These are phyloP conservation scores for Myxozyma udenii DNA, from an alignment of 805 yeast species.

Conservation along the genomic window DNA sequence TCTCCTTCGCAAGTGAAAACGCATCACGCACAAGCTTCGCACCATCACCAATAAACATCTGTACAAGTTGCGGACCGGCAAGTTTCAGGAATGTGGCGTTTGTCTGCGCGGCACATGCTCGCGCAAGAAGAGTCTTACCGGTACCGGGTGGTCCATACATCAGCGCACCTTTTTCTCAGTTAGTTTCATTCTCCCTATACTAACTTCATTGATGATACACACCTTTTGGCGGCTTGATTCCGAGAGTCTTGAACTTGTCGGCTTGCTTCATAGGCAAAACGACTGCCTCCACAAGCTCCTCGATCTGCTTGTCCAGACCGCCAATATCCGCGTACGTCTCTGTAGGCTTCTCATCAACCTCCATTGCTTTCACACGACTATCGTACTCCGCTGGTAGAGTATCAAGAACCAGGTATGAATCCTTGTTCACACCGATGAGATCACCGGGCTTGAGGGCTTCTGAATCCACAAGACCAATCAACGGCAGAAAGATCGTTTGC, in stretches of 20 bases:
- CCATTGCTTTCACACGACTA: slow-evolving; percentile 98
- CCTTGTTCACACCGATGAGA: slow-evolving; percentile 95
- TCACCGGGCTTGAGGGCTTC: slow-evolving; percentile 93
- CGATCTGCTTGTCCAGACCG: slow-evolving; percentile 96
- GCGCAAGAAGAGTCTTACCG: slow-evolving; percentile 93
- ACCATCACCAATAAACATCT: slow-evolving; percentile 98
- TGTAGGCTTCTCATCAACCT: slow-evolving; percentile 97
- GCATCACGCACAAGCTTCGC: slow-evolving; percentile 97
- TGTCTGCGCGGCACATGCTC: slow-evolving; percentile 99
- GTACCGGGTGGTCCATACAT: slow-evolving; percentile 99
- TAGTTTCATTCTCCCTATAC: background rate
- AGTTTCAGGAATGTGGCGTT: slow-evolving; percentile 94
- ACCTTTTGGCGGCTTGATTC: slow-evolving; percentile 97
- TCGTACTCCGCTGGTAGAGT: slow-evolving; percentile 97
- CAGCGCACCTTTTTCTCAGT: slow-evolving; percentile 50
- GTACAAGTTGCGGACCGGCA: slow-evolving; percentile 97
- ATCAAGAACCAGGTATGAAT: slow-evolving; percentile 87
- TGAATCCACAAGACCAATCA: slow-evolving; percentile 93
- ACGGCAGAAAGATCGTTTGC: slow-evolving; percentile 93
- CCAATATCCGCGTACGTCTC: slow-evolving; percentile 97
- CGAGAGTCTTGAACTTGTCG: slow-evolving; percentile 88
- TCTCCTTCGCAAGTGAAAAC: slow-evolving; percentile 93
- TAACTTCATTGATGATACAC: background rate
- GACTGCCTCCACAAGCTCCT: slow-evolving; percentile 96
- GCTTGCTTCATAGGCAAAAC: slow-evolving; percentile 98